Evolutionary conservation across 1,284 basidiomycete species (phyloP).

Genomic region (Athelia sp.): DNA sequence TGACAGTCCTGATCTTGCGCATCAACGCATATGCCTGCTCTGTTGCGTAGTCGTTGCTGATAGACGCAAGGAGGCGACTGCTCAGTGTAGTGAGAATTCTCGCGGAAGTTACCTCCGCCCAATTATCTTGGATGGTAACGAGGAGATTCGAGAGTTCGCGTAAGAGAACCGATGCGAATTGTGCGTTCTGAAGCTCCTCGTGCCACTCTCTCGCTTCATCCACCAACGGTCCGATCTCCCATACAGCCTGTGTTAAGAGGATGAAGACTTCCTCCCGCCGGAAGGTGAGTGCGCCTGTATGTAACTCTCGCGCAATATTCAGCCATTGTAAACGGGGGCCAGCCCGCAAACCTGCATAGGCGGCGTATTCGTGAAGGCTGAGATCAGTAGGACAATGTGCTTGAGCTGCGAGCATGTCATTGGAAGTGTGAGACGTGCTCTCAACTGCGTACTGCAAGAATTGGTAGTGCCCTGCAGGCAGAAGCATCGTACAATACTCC

Average conservation of each 20-base stretch:
- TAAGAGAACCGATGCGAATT: conserved; percentile 31
- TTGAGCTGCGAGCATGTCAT: conserved; percentile 38
- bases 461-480: conserved; percentile 25
- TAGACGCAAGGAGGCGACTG: conserved; percentile 28
- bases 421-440: conserved; percentile 33
- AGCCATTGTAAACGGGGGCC: conserved; percentile 42
- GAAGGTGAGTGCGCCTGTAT: conserved; percentile 30
- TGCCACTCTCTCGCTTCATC: conserved; percentile 26
- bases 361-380: conserved; percentile 36
- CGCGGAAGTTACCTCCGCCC: conserved; percentile 34
- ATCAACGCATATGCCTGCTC: conserved; percentile 21
- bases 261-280: conserved; percentile 30
- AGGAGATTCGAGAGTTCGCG: conserved; percentile 25
- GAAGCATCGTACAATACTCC: conserved; percentile 22
- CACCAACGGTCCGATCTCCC: conserved; percentile 33
- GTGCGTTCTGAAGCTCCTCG: conserved; percentile 17
- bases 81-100: conserved; percentile 29
- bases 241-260: conserved; percentile 35
- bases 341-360: conserved; percentile 37
- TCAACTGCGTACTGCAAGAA: conserved; percentile 31
- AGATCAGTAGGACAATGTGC: conserved; percentile 29
- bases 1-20: conserved; percentile 21
- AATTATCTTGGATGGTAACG: conserved; percentile 29
- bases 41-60: conserved; percentile 1
- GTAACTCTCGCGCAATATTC: conserved; percentile 39